phyloP scores from a whole-genome alignment of 108 stramenopile species.

The Craspedostauros australis region DNA sequence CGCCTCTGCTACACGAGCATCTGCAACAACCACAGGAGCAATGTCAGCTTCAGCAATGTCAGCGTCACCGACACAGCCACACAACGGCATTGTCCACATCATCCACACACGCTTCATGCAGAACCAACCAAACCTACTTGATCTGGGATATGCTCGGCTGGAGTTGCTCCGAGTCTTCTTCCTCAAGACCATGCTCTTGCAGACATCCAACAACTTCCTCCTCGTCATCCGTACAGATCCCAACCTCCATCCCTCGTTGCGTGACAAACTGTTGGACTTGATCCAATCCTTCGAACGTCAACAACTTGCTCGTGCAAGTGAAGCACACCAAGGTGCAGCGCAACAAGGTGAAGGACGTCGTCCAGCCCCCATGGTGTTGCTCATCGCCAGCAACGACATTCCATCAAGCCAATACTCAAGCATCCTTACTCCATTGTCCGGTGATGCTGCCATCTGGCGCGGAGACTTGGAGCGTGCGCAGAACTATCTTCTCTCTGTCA shows the following conservation, averaged over 20 bases:
- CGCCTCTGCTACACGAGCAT: no score
- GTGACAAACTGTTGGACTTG: constrained; percentile 18
- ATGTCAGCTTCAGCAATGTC: no score
- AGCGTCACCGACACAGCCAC: no score
- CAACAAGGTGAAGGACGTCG: no score
- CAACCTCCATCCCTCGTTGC: constrained; percentile 16
- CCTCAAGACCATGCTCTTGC: constrained; percentile 25
- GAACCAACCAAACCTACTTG: constrained; percentile 34
- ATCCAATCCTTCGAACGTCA: constrained; percentile 16
- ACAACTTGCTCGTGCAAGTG: no score
- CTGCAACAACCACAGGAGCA: no score
- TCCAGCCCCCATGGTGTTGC: constrained; percentile 10
- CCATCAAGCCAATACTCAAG: constrained; percentile 14
- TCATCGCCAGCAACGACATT: constrained; percentile 42
- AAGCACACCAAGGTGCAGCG: no score
- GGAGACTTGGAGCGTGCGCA: constrained; percentile 1
- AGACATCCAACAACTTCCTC: constrained; percentile 40
- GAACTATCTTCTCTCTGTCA: constrained; percentile 7
- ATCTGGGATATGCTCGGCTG: constrained; percentile 36
- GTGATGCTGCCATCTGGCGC: neutral
- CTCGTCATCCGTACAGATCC: constrained; percentile 54
- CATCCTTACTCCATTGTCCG: no score
- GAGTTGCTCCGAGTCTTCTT: constrained; percentile 39
- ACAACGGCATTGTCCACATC: constrained; percentile 46
- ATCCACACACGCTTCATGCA: constrained; percentile 64